Conservation (phyloP, 2,329 filamentous ascomycete species). For the Neofusicoccum cordaticola region DNA sequence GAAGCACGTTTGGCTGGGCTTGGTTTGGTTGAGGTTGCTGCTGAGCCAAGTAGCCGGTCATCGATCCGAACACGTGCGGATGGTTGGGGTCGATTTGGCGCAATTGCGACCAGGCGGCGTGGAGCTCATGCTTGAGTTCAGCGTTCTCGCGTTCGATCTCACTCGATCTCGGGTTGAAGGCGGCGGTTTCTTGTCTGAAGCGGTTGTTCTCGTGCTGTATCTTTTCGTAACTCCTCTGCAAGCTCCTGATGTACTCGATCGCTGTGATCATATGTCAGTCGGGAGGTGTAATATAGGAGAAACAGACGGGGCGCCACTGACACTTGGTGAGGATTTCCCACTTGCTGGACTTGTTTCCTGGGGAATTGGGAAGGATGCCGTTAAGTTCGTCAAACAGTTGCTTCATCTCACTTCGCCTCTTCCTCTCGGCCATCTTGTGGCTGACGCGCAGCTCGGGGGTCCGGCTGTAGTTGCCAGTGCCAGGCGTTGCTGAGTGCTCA, state of each 20-base stretch:
- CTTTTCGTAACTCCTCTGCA: constrained; percentile 38
- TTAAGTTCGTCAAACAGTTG: constrained; percentile 78
- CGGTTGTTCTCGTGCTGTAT: constrained; percentile 39
- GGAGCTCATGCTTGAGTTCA: constrained; percentile 45
- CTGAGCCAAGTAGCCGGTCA: constrained; percentile 44
- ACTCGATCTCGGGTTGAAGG: constrained; percentile 35
- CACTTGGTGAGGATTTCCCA: constrained; percentile 88
- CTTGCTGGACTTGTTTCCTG: constrained; percentile 81
- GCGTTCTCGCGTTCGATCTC: constrained; percentile 48
- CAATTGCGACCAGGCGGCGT: constrained; percentile 46
- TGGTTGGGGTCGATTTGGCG: constrained; percentile 45
- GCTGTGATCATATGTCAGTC: constrained; percentile 30
- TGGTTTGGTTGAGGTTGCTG: constrained; percentile 21
- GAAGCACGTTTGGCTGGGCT: constrained; percentile 27
- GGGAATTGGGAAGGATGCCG: constrained; percentile 74
- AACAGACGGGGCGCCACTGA: constrained; percentile 39
- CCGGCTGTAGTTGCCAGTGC: constrained; percentile 73
- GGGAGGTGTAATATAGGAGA: background rate
- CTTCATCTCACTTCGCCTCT: constrained; percentile 85
- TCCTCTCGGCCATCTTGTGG: constrained; percentile 81
- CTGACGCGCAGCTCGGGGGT: constrained; percentile 79
- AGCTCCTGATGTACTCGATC: constrained; percentile 49
- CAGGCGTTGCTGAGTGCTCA: constrained; percentile 55
- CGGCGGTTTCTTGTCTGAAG: constrained; percentile 38
- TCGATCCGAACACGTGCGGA: constrained; percentile 48